Conservation (phyloP, 768 basidiomycete species). For the Suillus lakei region DNA sequence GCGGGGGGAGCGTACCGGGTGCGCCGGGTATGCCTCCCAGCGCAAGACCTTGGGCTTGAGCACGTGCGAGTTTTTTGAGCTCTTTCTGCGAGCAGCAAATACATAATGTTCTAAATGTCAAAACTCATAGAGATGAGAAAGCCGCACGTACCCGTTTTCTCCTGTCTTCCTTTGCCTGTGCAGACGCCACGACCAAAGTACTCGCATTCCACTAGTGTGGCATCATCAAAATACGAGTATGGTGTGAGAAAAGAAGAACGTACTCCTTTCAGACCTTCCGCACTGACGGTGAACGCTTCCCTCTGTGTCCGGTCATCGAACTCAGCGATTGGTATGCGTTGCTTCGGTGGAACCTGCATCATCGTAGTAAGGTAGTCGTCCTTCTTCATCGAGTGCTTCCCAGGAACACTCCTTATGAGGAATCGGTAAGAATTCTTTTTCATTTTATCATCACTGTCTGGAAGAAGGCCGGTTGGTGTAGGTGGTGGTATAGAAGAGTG, state of each 20-base stretch:
- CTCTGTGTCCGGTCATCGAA: constrained; percentile 72
- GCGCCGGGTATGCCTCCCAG: constrained; percentile 27
- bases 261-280: constrained; percentile 77
- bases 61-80: constrained; percentile 68
- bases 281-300: constrained; percentile 74
- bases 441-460: constrained; percentile 63
- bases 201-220: constrained; percentile 66
- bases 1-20: constrained; percentile 37
- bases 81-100: constrained; percentile 57
- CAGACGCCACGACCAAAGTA: constrained; percentile 64
- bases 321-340: constrained; percentile 60
- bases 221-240: constrained; percentile 18
- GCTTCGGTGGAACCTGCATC: constrained; percentile 74
- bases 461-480: constrained; percentile 58
- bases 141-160: constrained; percentile 67
- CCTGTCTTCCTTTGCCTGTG: constrained; percentile 77
- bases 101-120: constrained; percentile 15
- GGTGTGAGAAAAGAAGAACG: constrained; percentile 32
- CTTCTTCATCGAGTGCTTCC: constrained; percentile 83
- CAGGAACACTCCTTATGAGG: constrained; percentile 76
- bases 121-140: constrained; percentile 10
- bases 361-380: constrained; percentile 71
- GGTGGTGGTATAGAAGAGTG: constrained; percentile 36
- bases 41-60: constrained; percentile 41
- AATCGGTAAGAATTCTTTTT: constrained; percentile 80